Evolutionary conservation across 768 basidiomycete genomes (phyloP), one percentile per base, ranked within the genome.

Genomic region (Fomitopsis serialis): DNA sequence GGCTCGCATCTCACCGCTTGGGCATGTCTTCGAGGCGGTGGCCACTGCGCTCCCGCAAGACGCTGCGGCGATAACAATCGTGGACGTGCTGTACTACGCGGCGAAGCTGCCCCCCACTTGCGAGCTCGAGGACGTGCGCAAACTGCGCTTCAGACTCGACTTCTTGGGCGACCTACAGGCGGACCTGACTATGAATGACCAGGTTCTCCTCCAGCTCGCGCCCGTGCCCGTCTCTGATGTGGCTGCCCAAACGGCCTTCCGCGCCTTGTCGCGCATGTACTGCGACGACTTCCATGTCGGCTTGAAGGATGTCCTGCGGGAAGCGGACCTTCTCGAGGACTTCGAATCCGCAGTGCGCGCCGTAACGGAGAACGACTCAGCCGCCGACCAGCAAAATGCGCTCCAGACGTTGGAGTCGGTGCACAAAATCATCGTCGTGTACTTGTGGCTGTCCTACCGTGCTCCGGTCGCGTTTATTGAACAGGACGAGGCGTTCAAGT

Each of bases 361-460:
- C 45, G 54, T 40, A 3, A 46, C 48, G 13, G n/a, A 23, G 10
- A 1, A 6, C 1, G 12, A 12, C 11, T 35, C 54, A 22, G 40
- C 46, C 24, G 43, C 35, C 13, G 42, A 25, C 27, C 50, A 24
- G 24, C 50, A 58, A 12, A n/a, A 42, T 11, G 34, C 59, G 37
- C 61, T 64, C 58, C 25, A 21, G 36, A 48, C 46, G 15, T 68
- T 98, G 44, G 95, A 98, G 68, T 73, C 77, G 5, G 69, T 91
- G 55, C 93, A 99, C 70, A 87, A 86, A 61, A 70, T 81, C 27
- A 61, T 92, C 25, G 83, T 86, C 13, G 60, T 87, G 21, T 98
- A 98, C 68, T 72, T 92, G 46, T 99, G 96, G 96, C 74, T 94
- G 58, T 74, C 77, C 19, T 84, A 81, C 66, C 84, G 94, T 36